Percentiles rank a stretch among this genome's conserved stretches.
These are phyloP conservation scores for Dictyostelium intermedium DNA, from an alignment of 78 protist genomes.

Conservation along the genomic window DNA sequence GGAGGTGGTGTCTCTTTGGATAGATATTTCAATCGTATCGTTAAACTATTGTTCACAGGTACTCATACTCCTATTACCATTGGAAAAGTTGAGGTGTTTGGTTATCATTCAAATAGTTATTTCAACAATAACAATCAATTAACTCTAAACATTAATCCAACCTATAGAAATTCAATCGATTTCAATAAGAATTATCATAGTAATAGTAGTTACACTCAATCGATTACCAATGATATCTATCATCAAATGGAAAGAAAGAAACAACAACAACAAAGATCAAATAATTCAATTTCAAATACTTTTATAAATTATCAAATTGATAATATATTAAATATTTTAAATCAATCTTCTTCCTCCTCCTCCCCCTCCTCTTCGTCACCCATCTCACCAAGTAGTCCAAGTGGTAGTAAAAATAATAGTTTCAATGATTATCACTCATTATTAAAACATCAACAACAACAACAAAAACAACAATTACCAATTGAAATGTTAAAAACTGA, in stretches of 20 bases:
- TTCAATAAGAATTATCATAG: not conserved
- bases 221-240: not conserved
- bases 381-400: not conserved
- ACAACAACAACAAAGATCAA: conserved; percentile 5
- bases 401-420: not conserved
- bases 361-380: not conserved
- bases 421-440: not conserved
- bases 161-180: conserved; percentile 30
- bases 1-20: conserved; percentile 7
- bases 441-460: conserved; percentile 3
- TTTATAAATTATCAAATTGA: conserved; percentile 33
- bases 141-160: conserved; percentile 19
- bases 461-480: conserved; percentile 3
- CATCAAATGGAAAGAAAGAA: conserved; percentile 8
- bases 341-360: not conserved
- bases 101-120: conserved; percentile 22
- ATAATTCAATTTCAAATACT: not conserved
- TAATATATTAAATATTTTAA: conserved; percentile 13
- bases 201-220: not conserved
- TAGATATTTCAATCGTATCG: conserved; percentile 21
- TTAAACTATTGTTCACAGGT: conserved; percentile 33
- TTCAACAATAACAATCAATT: not conserved
- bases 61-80: conserved; percentile 27
- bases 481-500: not conserved
- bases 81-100: conserved; percentile 63